Base-by-base conservation (phyloP, 1,284 basidiomycete species). In the Cutaneotrichosporon sp. region DNA sequence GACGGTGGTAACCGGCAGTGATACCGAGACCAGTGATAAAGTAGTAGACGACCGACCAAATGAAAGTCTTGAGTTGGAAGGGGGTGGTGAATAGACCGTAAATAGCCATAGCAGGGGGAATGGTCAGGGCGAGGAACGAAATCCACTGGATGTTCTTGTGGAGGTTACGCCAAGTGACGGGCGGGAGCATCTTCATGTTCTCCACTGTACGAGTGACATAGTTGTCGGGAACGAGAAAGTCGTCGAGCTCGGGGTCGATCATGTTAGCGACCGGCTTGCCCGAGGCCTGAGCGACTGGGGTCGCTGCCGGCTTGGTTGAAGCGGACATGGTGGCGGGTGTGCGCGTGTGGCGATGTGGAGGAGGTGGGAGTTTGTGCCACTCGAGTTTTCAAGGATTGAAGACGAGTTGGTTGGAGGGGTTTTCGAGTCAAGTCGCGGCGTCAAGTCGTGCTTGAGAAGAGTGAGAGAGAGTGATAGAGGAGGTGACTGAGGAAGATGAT, bases 191-290 rank as follows among this genome's bases (percentile, higher is more conserved):
- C 70, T 91, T 80, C 84, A 85, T 75, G 85, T 79, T 89, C 77
- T 87, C 87, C 76, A 96, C 85, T 4, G 90, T 91, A 80, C 90
- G 87, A 60, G 88, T 84, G 74, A 97, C 91, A 75, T 94, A 96
- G 84, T 94, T 94, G 82, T 93, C 91, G 42, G 90, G 89, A 68
- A 91, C 87, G 80, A 90, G 82, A 31, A 68, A 68, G 59, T 56
- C 46, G n/a, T 61, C 56, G 18, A 49, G 40, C 52, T 68, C 67
- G 59, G 67, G 67, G 62, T 68, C 62, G 46, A 58, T 47, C 13
- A 26, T 26, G 9, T 47, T 40, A 7, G 56, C 14, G 30, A 18
- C 30, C 30, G 31, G 34, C 56, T 57, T 22, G 40, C n/a, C 21
- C 56, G 26, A 32, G 6, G 21, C 34, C 46, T 49, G 26, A 30